Conservation (phyloP, 179 eudicot species). For the Camellia oleifera region DNA sequence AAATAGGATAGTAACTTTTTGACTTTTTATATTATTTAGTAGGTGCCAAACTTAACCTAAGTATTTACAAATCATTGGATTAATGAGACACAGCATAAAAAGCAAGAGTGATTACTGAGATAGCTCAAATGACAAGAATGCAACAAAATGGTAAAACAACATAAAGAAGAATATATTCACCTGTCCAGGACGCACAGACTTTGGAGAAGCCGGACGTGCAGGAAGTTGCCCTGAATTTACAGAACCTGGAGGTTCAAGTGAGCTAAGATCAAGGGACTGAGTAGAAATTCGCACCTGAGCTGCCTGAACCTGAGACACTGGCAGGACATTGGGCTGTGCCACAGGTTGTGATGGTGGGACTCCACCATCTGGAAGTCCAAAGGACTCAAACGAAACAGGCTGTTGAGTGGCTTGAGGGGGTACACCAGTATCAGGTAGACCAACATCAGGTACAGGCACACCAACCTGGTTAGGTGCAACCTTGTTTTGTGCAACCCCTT, state of each 20-base stretch:
- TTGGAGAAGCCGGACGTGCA: constrained; percentile 58
- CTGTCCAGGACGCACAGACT: constrained; percentile 96
- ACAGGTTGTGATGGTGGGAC: constrained; percentile 78
- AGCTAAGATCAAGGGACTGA: constrained; percentile 94
- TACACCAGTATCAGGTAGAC: constrained; percentile 69
- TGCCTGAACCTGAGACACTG: constrained; percentile 45
- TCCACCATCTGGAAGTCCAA: constrained; percentile 94
- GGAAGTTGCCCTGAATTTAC: constrained; percentile 51
- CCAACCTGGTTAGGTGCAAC: constrained; percentile 38
- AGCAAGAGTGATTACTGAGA: background rate
- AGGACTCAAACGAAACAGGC: constrained; percentile 39
- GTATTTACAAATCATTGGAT: background rate
- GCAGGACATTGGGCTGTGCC: constrained; percentile 41
- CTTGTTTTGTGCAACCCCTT: constrained; percentile 44
- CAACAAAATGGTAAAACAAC: background rate
- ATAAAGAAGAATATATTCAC: constrained; percentile 26
- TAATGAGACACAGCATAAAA: background rate
- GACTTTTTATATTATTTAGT: no score
- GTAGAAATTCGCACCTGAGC: constrained; percentile 44
- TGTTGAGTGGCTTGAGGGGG: constrained; percentile 66
- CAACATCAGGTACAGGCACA: constrained; percentile 39
- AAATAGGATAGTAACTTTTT: no score
- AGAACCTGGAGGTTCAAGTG: constrained; percentile 72
- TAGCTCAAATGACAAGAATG: background rate
- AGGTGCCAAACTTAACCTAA: no score